phyloP scores from a whole-genome alignment of 139 green algal species.

The Chlorella sorokiniana region DNA sequence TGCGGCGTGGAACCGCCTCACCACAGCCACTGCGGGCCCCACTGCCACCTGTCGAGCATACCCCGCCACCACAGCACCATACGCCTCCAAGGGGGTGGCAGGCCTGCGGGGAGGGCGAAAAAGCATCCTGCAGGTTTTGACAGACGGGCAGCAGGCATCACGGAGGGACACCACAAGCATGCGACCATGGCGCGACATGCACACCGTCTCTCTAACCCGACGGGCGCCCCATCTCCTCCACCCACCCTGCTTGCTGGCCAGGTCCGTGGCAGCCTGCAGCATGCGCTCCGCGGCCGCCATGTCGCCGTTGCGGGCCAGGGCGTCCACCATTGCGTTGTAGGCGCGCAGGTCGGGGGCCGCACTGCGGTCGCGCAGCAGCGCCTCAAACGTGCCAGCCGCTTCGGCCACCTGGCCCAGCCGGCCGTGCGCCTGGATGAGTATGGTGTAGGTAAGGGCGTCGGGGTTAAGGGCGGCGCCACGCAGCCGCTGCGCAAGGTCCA shows the following conservation, averaged over 20 bases:
- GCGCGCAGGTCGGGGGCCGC: constrained; percentile 50
- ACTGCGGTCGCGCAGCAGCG: constrained; percentile 42
- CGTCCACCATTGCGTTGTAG: constrained; percentile 57
- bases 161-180: neutral
- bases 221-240: neutral
- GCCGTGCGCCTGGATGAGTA: constrained; percentile 42
- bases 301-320: constrained; percentile 48
- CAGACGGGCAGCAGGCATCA: neutral
- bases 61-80: constrained; percentile 51
- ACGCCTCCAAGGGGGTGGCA: constrained; percentile 46
- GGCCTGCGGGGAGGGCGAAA: constrained; percentile 10
- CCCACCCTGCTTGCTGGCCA: constrained; percentile 31
- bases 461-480: constrained; percentile 5
- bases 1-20: constrained; percentile 57
- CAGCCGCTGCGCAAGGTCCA: constrained; percentile 36
- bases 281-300: constrained; percentile 61
- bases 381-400: constrained; percentile 48
- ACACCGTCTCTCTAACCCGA: neutral
- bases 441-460: constrained; percentile 50
- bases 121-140: neutral
- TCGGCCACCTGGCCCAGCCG: constrained; percentile 23
- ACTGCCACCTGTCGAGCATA: constrained; percentile 46
- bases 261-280: constrained; percentile 24
- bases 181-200: neutral
- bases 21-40: constrained; percentile 33